Conservation (phyloP, 768 basidiomycete genomes). For the Leccinum incarnatum region DNA sequence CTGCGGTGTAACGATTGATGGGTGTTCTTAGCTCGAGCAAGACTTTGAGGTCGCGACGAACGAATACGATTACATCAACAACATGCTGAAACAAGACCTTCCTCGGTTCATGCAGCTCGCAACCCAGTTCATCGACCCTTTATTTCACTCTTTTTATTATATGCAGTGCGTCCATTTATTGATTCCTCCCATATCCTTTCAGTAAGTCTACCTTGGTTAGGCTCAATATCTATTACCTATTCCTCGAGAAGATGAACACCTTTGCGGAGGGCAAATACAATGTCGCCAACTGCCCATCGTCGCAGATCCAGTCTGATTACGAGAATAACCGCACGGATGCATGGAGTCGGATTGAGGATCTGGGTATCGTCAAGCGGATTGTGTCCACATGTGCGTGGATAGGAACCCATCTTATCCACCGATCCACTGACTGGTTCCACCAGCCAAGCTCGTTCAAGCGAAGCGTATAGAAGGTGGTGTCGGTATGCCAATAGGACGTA, state of each 20-base stretch:
- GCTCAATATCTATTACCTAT: conserved; percentile 89
- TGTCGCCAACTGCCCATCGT: conserved; percentile 56
- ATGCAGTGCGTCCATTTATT: conserved; percentile 77
- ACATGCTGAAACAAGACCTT: conserved; percentile 84
- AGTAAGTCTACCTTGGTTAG: conserved; percentile 36
- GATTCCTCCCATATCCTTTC: background rate
- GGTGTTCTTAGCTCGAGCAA: conserved; percentile 72
- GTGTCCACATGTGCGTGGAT: conserved; percentile 73
- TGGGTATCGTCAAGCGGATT: conserved; percentile 81
- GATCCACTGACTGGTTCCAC: conserved; percentile 9
- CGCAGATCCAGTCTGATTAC: conserved; percentile 75
- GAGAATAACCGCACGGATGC: conserved; percentile 82
- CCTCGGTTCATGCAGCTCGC: conserved; percentile 89
- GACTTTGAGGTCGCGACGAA: conserved; percentile 90
- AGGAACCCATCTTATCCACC: background rate
- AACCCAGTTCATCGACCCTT: conserved; percentile 88
- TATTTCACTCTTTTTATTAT: conserved; percentile 99
- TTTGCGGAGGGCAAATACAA: conserved; percentile 83
- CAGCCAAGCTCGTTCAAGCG: conserved; percentile 69
- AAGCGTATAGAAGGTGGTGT: conserved; percentile 36
- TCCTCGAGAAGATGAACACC: conserved; percentile 89
- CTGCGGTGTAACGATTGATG: background rate
- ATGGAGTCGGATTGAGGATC: conserved; percentile 70
- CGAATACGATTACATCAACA: conserved; percentile 93
- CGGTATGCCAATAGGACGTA: conserved; percentile 36